Conservation (phyloP, 2,329 filamentous ascomycete genomes). For the Diplodia mutila region DNA sequence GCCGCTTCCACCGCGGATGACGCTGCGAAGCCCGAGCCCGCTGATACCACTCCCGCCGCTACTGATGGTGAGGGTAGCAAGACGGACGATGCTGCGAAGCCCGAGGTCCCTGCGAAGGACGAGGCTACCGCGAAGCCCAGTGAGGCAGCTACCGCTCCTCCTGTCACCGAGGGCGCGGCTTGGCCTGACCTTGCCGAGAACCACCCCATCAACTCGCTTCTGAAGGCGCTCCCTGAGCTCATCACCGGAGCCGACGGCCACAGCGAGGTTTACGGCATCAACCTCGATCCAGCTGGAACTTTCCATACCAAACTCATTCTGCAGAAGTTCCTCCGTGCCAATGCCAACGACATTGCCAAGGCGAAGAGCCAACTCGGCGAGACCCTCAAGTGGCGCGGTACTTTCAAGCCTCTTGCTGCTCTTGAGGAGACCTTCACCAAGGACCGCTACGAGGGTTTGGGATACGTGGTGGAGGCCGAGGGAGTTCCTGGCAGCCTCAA, state of each 20-base stretch:
- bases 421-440: conserved; percentile 65
- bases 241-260: conserved; percentile 60
- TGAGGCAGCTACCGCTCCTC: neutral
- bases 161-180: conserved; percentile 6
- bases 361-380: conserved; percentile 78
- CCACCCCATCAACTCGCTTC: conserved; percentile 59
- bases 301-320: conserved; percentile 81
- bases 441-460: conserved; percentile 75
- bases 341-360: conserved; percentile 72
- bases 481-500: conserved; percentile 56
- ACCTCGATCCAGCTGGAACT: conserved; percentile 58
- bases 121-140: neutral
- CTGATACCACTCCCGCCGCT: neutral
- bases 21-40: conserved; percentile 1
- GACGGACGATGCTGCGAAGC: neutral
- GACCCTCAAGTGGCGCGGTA: conserved; percentile 81
- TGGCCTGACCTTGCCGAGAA: conserved; percentile 45
- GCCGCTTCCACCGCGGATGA: neutral
- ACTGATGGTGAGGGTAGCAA: neutral
- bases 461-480: conserved; percentile 76
- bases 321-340: conserved; percentile 93
- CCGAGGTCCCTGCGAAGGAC: neutral
- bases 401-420: conserved; percentile 70
- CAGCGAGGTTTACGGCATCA: conserved; percentile 83
- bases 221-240: conserved; percentile 62